A percentile compares a stretch with the other conserved stretches of the same genome.
phyloP scores from a whole-genome alignment of 2,329 filamentous ascomycete species.

The Hymenoscyphus salicellus region DNA sequence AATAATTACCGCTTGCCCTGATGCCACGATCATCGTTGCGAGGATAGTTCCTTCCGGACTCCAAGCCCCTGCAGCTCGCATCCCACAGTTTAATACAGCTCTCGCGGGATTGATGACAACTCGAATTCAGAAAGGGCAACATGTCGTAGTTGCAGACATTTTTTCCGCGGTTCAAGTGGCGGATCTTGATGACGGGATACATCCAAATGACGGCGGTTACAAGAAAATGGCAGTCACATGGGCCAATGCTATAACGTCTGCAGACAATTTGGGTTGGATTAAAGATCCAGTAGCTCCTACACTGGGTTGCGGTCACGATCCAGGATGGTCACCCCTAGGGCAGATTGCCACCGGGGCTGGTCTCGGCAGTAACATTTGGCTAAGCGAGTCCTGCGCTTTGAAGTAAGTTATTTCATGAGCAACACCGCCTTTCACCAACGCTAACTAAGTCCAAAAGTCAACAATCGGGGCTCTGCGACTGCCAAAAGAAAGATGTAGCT shows the following conservation, averaged over 20 bases:
- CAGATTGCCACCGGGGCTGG: conserved; percentile 13
- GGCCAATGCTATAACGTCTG: conserved; percentile 8
- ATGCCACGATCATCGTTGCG: conserved; percentile 38
- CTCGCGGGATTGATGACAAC: conserved; percentile 9
- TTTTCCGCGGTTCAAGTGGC: background rate
- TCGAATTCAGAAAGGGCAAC: background rate
- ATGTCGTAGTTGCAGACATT: conserved; percentile 12
- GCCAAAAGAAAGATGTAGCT: background rate
- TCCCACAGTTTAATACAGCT: conserved; percentile 10
- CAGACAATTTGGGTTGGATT: conserved; percentile 12
- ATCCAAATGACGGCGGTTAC: conserved; percentile 21
- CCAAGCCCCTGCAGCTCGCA: background rate
- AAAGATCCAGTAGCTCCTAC: background rate
- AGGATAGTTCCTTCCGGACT: conserved; percentile 30
- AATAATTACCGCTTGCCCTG: conserved; percentile 32
- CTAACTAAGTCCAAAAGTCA: background rate
- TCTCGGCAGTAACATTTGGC: conserved; percentile 1
- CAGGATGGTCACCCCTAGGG: conserved; percentile 10
- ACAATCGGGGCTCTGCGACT: background rate
- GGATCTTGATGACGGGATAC: conserved; percentile 10
- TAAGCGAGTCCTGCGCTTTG: conserved; percentile 1
- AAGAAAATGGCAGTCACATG: conserved; percentile 16
- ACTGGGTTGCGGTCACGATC: background rate
- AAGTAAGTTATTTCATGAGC: background rate
- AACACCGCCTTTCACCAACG: background rate